Evolutionary conservation across 345 rosid genomes (phyloP).

Genomic region (Hibiscus trionum): DNA sequence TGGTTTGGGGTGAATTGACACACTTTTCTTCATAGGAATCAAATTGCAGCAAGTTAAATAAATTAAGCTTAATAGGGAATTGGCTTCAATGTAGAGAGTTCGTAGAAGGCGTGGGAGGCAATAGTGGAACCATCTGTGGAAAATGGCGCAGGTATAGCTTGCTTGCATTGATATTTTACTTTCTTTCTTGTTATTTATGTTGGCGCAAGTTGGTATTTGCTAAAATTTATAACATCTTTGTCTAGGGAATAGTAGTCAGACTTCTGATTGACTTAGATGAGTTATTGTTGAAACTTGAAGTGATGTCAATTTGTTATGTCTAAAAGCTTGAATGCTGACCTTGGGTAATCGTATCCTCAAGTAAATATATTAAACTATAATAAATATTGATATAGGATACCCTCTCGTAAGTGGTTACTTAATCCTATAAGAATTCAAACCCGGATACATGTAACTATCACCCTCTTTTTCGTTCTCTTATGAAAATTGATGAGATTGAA

Average conservation of each 20-base stretch:
- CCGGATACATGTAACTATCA: too few species aligned
- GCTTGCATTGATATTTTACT: neutral
- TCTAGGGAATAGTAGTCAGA: neutral
- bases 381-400: neutral
- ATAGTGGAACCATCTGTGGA: constrained; percentile 61
- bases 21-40: constrained; percentile 32
- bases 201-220: neutral
- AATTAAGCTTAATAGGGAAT: constrained; percentile 43
- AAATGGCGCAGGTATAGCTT: constrained; percentile 86
- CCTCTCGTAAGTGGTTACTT: neutral
- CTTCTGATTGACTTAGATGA: neutral
- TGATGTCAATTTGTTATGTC: neutral
- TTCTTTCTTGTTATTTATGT: neutral
- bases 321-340: neutral
- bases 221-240: neutral
- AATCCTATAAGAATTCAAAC: too few species aligned
- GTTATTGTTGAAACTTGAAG: neutral
- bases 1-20: constrained; percentile 10
- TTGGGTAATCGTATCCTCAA: neutral
- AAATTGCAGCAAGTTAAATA: constrained; percentile 24
- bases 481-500: neutral
- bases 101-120: constrained; percentile 31
- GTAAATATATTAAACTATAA: neutral
- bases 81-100: constrained; percentile 88
- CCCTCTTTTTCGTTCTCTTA: neutral